Conservation (phyloP, 257 asterid genomes). For the Solanum pinnatisectum region DNA sequence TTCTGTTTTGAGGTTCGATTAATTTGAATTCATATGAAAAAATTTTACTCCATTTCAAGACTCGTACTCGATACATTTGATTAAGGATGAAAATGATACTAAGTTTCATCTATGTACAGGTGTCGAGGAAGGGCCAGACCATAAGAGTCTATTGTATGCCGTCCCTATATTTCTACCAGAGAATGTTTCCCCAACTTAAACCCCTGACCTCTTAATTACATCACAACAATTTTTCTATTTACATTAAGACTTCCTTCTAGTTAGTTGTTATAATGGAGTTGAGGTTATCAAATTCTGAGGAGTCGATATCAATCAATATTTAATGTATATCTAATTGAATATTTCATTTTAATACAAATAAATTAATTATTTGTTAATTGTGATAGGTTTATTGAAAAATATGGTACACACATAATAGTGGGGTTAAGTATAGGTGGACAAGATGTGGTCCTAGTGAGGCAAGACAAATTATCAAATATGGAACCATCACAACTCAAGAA, state of each 20-base stretch:
- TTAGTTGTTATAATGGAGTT: background rate
- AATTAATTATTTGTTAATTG: background rate
- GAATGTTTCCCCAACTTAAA: background rate
- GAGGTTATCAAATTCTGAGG: background rate
- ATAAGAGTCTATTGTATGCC: too few species aligned
- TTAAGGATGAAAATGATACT: background rate
- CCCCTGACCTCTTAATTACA: background rate
- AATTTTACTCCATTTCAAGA: background rate
- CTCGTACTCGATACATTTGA: background rate
- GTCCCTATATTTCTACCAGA: background rate
- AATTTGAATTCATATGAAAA: background rate
- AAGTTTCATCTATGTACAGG: background rate
- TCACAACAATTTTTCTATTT: background rate
- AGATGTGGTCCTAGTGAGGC: constrained; percentile 72
- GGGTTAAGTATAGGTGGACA: constrained; percentile 91
- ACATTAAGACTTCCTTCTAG: background rate
- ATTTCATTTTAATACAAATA: background rate
- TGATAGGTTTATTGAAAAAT: constrained; percentile 86
- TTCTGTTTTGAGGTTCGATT: background rate
- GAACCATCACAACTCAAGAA: constrained; percentile 68
- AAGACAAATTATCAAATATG: constrained; percentile 53
- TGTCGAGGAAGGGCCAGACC: too few species aligned
- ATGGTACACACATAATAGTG: constrained; percentile 89
- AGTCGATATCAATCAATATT: background rate
- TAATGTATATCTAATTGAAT: background rate